A percentile compares a stretch with the other conserved stretches of the same genome.
Conservation (phyloP, 108 stramenopile genomes). For the Nitzschia sp. region DNA sequence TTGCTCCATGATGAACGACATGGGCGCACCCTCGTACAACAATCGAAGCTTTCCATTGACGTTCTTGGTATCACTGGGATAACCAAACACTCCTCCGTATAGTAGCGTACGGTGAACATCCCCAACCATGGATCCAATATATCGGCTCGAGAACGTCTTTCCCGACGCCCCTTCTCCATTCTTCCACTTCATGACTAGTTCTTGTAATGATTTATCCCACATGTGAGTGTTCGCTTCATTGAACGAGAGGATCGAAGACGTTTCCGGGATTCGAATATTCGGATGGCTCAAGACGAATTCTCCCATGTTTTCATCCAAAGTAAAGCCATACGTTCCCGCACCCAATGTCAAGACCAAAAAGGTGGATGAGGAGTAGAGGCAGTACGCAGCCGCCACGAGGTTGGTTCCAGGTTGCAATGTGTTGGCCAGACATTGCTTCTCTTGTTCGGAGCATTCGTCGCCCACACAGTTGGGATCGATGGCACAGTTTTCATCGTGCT, state of each 20-base stretch:
- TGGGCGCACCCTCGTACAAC: conserved; percentile 91
- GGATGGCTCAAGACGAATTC: conserved; percentile 95
- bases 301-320: conserved; percentile 91
- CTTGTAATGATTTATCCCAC: conserved; percentile 85
- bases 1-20: conserved; percentile 96
- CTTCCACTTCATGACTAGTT: conserved; percentile 68
- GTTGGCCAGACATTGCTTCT: conserved; percentile 74
- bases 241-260: conserved; percentile 86
- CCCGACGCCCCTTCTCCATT: conserved; percentile 63
- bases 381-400: conserved; percentile 94
- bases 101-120: conserved; percentile 98
- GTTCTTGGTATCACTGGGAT: conserved; percentile 89
- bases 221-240: conserved; percentile 94
- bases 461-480: conserved; percentile 51
- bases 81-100: conserved; percentile 98
- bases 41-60: conserved; percentile 87
- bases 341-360: conserved; percentile 92
- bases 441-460: conserved; percentile 62
- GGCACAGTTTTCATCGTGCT: conserved; percentile 69
- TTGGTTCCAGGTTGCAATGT: conserved; percentile 93
- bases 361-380: conserved; percentile 95
- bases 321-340: conserved; percentile 89
- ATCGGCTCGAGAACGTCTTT: conserved; percentile 77
- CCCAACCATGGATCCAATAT: conserved; percentile 98
- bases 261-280: conserved; percentile 83